These are phyloP conservation scores for Coemansia sp. DNA, from an alignment of 192 early-diverging fungal genomes.

Conservation along the genomic window DNA sequence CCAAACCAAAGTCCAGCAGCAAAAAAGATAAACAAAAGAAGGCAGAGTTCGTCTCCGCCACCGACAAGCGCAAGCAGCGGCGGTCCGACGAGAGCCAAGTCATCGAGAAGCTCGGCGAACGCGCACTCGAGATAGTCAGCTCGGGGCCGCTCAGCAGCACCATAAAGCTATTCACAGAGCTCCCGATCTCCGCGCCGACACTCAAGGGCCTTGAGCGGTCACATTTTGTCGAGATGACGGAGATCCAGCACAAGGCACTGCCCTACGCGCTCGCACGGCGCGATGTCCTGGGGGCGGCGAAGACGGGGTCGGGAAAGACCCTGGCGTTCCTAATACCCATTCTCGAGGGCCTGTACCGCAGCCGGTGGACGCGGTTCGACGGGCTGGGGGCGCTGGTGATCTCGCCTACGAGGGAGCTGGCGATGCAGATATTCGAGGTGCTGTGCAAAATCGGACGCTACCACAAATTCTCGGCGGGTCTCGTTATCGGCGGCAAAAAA, in stretches of 20 bases:
- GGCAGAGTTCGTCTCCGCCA: constrained; percentile 9
- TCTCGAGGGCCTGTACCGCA: constrained; percentile 80
- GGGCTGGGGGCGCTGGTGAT: constrained; percentile 81
- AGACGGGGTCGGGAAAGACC: constrained; percentile 86
- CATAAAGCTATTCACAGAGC: constrained; percentile 31
- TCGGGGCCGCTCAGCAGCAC: constrained; percentile 13
- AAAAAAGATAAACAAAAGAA: constrained; percentile 16
- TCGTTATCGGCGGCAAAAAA: constrained; percentile 94
- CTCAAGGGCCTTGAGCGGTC: constrained; percentile 72
- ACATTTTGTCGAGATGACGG: constrained; percentile 91
- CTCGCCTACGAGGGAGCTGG: constrained; percentile 80
- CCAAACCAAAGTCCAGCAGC: not conserved
- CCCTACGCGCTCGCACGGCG: constrained; percentile 66
- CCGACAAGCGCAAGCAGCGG: constrained; percentile 34
- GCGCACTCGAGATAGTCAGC: constrained; percentile 29
- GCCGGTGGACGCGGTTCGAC: constrained; percentile 80
- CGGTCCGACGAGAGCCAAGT: constrained; percentile 27
- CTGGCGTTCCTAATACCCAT: constrained; percentile 78
- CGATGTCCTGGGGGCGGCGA: constrained; percentile 83
- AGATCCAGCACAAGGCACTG: constrained; percentile 84
- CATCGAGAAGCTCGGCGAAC: constrained; percentile 46
- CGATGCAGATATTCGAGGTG: constrained; percentile 91
- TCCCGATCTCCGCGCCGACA: constrained; percentile 52
- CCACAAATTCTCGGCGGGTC: constrained; percentile 86
- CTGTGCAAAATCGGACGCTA: constrained; percentile 69